Conservation (phyloP, 306 rosid species). For the Inga leiocalycina region DNA sequence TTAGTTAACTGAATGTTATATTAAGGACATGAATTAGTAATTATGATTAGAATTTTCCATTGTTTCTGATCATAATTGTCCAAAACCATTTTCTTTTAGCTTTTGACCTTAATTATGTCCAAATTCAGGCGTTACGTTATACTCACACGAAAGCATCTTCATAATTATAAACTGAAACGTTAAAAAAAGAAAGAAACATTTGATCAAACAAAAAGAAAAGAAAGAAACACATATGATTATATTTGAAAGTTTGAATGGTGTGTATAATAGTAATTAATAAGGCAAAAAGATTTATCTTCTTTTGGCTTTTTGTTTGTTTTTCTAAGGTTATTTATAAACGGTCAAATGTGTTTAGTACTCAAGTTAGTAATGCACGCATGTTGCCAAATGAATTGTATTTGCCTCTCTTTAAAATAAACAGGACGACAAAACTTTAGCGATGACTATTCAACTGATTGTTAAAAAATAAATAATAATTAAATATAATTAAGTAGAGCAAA, state of each 20-base stretch:
- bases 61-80: background rate
- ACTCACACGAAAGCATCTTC: background rate
- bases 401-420: background rate
- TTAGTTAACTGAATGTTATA: too few species aligned
- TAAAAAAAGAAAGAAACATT: background rate
- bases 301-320: background rate
- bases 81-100: background rate
- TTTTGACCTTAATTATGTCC: background rate
- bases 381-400: background rate
- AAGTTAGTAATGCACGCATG: background rate
- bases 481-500: background rate
- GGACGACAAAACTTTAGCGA: background rate
- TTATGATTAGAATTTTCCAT: background rate
- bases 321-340: background rate
- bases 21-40: background rate
- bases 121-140: conserved; percentile 9
- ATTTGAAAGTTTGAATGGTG: background rate
- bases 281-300: background rate
- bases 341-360: conserved; percentile 14
- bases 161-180: background rate
- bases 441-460: background rate
- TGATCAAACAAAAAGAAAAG: background rate
- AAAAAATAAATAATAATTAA: background rate
- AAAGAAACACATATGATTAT: background rate
- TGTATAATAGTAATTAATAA: background rate